Conservation (phyloP, 345 rosid genomes). For the Eucalyptus camaldulensis region DNA sequence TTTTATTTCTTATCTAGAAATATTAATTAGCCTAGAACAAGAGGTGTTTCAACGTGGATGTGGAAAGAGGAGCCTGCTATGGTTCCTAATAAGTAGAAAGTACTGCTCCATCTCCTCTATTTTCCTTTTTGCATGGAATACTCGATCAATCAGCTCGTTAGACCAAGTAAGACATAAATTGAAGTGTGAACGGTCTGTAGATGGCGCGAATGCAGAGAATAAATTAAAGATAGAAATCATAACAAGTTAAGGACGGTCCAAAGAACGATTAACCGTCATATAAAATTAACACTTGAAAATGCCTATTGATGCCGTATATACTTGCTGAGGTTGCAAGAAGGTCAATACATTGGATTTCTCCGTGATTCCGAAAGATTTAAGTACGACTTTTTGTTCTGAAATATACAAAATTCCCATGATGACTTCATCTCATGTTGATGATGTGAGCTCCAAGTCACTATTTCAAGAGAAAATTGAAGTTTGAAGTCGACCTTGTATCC, state of each 20-base stretch:
- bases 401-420: too few species aligned
- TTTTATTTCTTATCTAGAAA: neutral
- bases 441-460: neutral
- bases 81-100: neutral
- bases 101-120: neutral
- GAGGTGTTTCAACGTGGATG: neutral
- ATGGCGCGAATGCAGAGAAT: neutral
- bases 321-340: neutral
- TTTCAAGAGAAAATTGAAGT: neutral
- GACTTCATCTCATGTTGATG: neutral
- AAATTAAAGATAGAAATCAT: neutral
- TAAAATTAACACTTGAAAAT: neutral
- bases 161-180: neutral
- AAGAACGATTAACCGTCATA: neutral
- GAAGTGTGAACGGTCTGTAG: neutral
- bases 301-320: too few species aligned
- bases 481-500: neutral
- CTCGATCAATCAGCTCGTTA: neutral
- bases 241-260: neutral
- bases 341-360: neutral
- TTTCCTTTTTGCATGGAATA: neutral
- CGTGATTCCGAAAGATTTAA: neutral
- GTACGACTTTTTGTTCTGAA: neutral
- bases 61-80: neutral
- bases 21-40: neutral